A percentile compares a stretch with the other conserved stretches of the same genome.
Evolutionary conservation across 2,329 filamentous ascomycete genomes (phyloP).

Genomic region (Daldinia sp.): DNA sequence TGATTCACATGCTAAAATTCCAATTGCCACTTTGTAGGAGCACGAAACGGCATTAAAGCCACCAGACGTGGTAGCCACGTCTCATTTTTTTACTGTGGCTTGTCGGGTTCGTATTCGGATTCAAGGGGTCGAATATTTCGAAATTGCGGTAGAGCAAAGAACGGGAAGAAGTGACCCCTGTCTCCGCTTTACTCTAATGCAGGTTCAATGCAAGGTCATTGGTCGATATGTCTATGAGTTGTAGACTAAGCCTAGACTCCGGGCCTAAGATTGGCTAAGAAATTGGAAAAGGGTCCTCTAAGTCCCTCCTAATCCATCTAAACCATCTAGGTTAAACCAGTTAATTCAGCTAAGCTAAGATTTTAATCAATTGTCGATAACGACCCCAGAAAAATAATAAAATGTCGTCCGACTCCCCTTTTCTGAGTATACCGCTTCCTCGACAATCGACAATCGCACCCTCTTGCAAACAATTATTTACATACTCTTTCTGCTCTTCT

Average conservation of each 20-base stretch:
- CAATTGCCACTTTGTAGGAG: neutral
- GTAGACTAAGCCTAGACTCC: slow-evolving; percentile 16
- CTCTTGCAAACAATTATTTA: neutral
- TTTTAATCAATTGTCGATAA: slow-evolving; percentile 34
- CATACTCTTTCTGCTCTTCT: neutral
- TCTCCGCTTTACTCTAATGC: slow-evolving; percentile 32
- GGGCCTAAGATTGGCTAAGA: slow-evolving; percentile 25
- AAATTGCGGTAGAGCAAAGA: slow-evolving; percentile 7
- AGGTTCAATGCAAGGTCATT: slow-evolving; percentile 27
- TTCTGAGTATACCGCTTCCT: slow-evolving; percentile 7
- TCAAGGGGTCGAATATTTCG: slow-evolving; percentile 15
- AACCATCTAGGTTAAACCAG: too few species aligned
- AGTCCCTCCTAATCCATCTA: neutral
- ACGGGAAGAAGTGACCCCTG: slow-evolving; percentile 22
- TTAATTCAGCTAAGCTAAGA: too few species aligned
- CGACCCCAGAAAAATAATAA: slow-evolving; percentile 31
- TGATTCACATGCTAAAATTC: slow-evolving; percentile 7
- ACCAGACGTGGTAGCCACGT: slow-evolving; percentile 21
- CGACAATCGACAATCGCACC: slow-evolving; percentile 11
- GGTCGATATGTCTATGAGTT: slow-evolving; percentile 7
- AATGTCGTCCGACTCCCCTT: slow-evolving; percentile 21
- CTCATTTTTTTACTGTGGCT: slow-evolving; percentile 25
- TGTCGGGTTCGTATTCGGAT: slow-evolving; percentile 40
- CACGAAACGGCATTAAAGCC: slow-evolving; percentile 4
- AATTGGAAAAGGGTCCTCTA: slow-evolving; percentile 24